Evolutionary conservation across 495 filamentous ascomycete genomes (phyloP), one percentile per base, ranked within the genome.

Genomic region (Penicillium odoratum): DNA sequence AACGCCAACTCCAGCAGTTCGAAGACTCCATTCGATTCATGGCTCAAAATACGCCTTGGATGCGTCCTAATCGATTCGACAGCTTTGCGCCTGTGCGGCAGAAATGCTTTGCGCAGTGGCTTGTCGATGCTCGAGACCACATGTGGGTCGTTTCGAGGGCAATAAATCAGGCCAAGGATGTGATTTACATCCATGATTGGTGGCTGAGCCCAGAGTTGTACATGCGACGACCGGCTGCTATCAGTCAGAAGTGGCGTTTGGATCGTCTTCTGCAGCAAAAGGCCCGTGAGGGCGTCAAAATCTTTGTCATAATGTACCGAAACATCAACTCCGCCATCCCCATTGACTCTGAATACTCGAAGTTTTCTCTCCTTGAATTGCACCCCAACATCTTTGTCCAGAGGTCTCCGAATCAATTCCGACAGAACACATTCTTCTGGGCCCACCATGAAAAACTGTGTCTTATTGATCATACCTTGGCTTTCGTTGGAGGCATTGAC

Each of bases 401-500:
- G 64, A 82, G 94, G 63, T 97, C 92, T 3, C 94, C 94, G 1
- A 97, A 99, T 62, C 94, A 99, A 69, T 92, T 97, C 71, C 87
- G 94, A 56, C 96, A 99, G 75, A 96, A 96, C 58, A 96, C 95
- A n/a, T 99, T 99, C 75, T 99, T 98, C 77, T 99, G 94, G 83
- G 94, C 94, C 26, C 94, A 99, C 68, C 94, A 99, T 69, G 94
- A 99, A 71, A 99, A 99, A 68, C 81, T 99, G 10, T 91, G 91
- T 62, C 85, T 99, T 47, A 89, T 99, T 30, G 94, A 99, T 68
- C 93, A 99, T 68, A 94, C 92, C 38, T 82, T 99, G 48, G 94
- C 94, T 30, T 99, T 99, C 65, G 85, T 97, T 45, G 94, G 94
- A 51, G 94, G 94, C 13, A 92, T 99, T 56, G 94, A 99, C 79